Conservation (phyloP, 805 yeast genomes). For the Starmerella etchellsii region DNA sequence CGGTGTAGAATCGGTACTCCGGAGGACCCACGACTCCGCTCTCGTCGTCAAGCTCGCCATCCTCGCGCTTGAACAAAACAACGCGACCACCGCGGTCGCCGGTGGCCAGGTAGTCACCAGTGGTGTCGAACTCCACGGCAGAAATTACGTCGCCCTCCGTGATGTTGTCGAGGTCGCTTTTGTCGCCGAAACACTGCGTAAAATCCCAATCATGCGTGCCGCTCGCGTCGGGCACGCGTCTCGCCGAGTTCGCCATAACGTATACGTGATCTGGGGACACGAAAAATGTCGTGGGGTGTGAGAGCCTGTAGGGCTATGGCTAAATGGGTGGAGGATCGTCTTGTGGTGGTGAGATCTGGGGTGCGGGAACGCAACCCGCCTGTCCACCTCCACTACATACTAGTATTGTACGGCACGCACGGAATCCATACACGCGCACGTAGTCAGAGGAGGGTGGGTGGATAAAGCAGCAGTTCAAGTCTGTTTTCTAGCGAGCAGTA, state of each 20-base stretch:
- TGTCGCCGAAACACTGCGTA: constrained; percentile 97
- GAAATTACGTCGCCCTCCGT: constrained; percentile 96
- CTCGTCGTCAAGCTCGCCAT: constrained; percentile 16
- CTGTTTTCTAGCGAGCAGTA: too few relatives aligned
- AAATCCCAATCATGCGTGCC: constrained; percentile 54
- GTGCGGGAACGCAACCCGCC: too few relatives aligned
- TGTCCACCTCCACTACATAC: too few relatives aligned
- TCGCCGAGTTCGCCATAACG: constrained; percentile 4
- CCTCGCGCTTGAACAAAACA: constrained; percentile 84
- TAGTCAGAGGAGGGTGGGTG: too few relatives aligned
- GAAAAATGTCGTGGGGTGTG: background rate
- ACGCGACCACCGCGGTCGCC: constrained; percentile 99
- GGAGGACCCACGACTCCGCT: constrained; percentile 11
- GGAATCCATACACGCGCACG: too few relatives aligned
- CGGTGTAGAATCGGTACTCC: constrained; percentile 90
- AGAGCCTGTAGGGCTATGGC: too few relatives aligned
- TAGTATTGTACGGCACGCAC: too few relatives aligned
- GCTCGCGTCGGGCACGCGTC: constrained; percentile 20
- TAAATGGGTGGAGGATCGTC: too few relatives aligned
- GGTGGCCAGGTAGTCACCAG: constrained; percentile 92
- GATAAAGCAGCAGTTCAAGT: too few relatives aligned
- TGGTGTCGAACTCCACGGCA: constrained; percentile 88
- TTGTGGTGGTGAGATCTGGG: too few relatives aligned
- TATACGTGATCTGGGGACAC: too few relatives aligned
- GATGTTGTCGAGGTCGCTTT: constrained; percentile 88